Evolutionary conservation across 1,284 basidiomycete species (phyloP), one percentile per base, ranked within the genome.

Genomic region (Melampsora larici-populina): DNA sequence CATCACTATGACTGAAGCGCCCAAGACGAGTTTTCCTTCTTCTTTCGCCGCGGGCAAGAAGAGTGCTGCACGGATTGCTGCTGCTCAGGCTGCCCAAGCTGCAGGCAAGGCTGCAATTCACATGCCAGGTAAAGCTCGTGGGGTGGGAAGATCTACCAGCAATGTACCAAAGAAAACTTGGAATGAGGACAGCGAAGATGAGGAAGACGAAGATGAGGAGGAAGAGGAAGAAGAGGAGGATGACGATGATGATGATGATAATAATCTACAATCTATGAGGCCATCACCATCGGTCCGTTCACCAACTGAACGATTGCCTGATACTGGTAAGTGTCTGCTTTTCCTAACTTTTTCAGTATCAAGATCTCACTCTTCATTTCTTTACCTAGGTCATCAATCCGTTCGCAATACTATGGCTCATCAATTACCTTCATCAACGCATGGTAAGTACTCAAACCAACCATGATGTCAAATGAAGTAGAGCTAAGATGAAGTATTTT

Each of bases 221-320:
- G 79, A 81, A 48, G 80, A 80, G 36, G 80, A 81, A 60, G 81
- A 81, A 51, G 80, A 80, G 5, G 79, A 81, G 17, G 80, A 81
- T 1, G 80, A 80, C 8, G 79, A 79, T n/a, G 81, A 81, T 21
- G 80, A 80, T 0, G 80, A 79, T 0, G 80, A 80, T 49, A 74
- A 78, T 36, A 79, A 80, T 8, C 76, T 79, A 29, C 26, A 24
- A 79, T 68, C 46, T 26, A 60, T 26, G 33, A 49, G 46, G 48
- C 62, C 31, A 29, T 60, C n/a, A 31, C 46, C 6, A 36, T 31
- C 24, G 63, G 74, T 43, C 64, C 76, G 36, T 18, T 31, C 62
- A 36, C 26, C 62, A 6, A 36, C 21, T 36, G 62, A 31, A 58
- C 55, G 55, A 7, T 58, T 29, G 7, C 55, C 55, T n/a, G 55